Percentiles rank a stretch among this genome's conserved stretches.
Conservation (phyloP, 2,329 filamentous ascomycete genomes). For the Verticillium klebahnii region DNA sequence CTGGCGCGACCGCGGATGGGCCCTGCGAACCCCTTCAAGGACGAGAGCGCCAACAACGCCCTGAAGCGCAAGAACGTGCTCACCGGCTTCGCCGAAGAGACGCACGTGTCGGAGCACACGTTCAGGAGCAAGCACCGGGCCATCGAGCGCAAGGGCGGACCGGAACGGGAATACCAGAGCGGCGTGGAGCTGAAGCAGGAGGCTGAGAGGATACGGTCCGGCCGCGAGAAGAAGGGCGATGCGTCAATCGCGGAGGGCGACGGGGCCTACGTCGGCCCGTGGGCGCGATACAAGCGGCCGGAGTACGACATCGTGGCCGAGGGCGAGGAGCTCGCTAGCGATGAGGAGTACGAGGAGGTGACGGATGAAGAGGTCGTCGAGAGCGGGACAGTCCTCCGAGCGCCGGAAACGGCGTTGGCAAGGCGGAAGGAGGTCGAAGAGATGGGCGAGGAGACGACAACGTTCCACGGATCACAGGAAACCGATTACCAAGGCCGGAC, state of each 20-base stretch:
- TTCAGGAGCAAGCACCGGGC: conserved; percentile 86
- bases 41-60: conserved; percentile 41
- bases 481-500: conserved; percentile 93
- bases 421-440: conserved; percentile 55
- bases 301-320: conserved; percentile 70
- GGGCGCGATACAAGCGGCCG: conserved; percentile 75
- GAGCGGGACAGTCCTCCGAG: conserved; percentile 57
- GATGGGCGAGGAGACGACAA: conserved; percentile 70
- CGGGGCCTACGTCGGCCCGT: conserved; percentile 86
- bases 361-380: conserved; percentile 69
- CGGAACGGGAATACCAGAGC: conserved; percentile 51
- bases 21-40: conserved; percentile 71
- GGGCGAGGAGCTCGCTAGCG: conserved; percentile 72
- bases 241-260: conserved; percentile 80
- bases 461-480: conserved; percentile 78
- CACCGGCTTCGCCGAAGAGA: conserved; percentile 85
- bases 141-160: conserved; percentile 62
- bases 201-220: conserved; percentile 62
- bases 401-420: conserved; percentile 49
- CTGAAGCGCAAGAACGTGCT: conserved; percentile 76
- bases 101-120: conserved; percentile 81
- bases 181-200: conserved; percentile 63
- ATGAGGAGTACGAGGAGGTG: conserved; percentile 74
- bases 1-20: conserved; percentile 62
- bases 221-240: conserved; percentile 80